Percentiles rank a stretch among this genome's conserved stretches.
Evolutionary conservation across 2,329 filamentous ascomycete genomes (phyloP).

Genomic region (Fusarium praegraminearum): DNA sequence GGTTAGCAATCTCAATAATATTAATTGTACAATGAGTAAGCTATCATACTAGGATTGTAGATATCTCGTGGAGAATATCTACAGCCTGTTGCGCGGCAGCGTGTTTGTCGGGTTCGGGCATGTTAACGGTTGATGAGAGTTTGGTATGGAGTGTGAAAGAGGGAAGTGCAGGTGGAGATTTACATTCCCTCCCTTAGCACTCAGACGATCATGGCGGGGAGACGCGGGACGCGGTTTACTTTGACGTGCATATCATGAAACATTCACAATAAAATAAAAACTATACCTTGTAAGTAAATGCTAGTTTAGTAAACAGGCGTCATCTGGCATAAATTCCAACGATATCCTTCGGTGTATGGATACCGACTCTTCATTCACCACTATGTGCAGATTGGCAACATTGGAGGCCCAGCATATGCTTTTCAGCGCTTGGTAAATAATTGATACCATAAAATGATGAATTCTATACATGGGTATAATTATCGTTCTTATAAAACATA

Average conservation of each 20-base stretch:
- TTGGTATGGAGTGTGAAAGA: slow-evolving; percentile 20
- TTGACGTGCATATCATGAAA: slow-evolving; percentile 13
- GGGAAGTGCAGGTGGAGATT: slow-evolving; percentile 36
- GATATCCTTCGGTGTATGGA: not conserved
- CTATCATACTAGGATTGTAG: slow-evolving; percentile 82
- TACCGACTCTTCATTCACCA: too few species aligned
- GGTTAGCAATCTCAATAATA: slow-evolving; percentile 4
- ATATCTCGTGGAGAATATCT: slow-evolving; percentile 85
- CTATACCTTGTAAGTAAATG: not conserved
- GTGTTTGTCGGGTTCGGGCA: slow-evolving; percentile 73
- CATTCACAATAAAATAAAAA: not conserved
- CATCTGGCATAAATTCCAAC: not conserved
- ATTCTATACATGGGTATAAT: slow-evolving; percentile 9
- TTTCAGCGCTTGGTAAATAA: not conserved
- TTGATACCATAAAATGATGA: not conserved
- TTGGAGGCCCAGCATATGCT: not conserved
- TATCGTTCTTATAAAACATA: slow-evolving; percentile 16
- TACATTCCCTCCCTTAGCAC: not conserved
- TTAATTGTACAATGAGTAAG: not conserved
- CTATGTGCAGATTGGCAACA: not conserved
- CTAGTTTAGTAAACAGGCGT: not conserved
- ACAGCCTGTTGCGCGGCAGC: slow-evolving; percentile 84
- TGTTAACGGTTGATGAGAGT: slow-evolving; percentile 43
- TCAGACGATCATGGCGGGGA: slow-evolving; percentile 35
- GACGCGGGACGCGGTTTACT: slow-evolving; percentile 37